Base-by-base conservation (phyloP, 371 early-diverging fungal genomes). In the Mucor racemosus region DNA sequence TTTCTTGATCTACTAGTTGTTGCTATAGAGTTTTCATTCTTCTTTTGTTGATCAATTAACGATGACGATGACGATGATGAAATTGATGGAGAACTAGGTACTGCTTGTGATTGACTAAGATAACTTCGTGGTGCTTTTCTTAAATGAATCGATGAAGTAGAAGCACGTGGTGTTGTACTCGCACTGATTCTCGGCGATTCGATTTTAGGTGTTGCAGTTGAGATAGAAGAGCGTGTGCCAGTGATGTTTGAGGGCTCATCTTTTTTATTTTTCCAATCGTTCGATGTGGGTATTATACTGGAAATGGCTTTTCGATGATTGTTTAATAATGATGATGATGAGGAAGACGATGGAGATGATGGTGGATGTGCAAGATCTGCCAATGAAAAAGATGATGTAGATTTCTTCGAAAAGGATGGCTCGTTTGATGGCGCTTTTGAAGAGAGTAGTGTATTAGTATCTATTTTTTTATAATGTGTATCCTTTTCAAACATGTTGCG, bases 141-240 rank as follows among this genome's bases (percentile, higher is more conserved):
- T 53, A 73, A 36, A 53, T 68, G 58, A 31, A 48, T 26, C 10
- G 57, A 44, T 13, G 48, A 46, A 15, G 58, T 42, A 36, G 66
- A 50, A 54, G 63, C 67, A 44, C 66, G 72, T 26, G 75, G 71
- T 15, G 71, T 71, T 39, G 65, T 63, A 39, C 75, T 75, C 36
- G 75, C 48, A 60, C 75, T 75, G 44, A 68, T 59, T 15, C 75
- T 56, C 13, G 75, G 75, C n/a, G 67, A 58, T 39, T 75, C 75
- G 55, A 75, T 75, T 62, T 71, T 75, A 13, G 75, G 75, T 15
- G 75, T 66, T 13, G 75, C 68, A 62, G 46, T 68, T 17, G 75
- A 64, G 10, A 58, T 11, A 3, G 75, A 62, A 21, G 75, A 75
- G 10, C 68, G 67, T 26, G 69, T 77, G 10, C 61, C 21, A 10